Evolutionary conservation across 495 filamentous ascomycete genomes (phyloP).

Genomic region (Penicillium mononematosum): DNA sequence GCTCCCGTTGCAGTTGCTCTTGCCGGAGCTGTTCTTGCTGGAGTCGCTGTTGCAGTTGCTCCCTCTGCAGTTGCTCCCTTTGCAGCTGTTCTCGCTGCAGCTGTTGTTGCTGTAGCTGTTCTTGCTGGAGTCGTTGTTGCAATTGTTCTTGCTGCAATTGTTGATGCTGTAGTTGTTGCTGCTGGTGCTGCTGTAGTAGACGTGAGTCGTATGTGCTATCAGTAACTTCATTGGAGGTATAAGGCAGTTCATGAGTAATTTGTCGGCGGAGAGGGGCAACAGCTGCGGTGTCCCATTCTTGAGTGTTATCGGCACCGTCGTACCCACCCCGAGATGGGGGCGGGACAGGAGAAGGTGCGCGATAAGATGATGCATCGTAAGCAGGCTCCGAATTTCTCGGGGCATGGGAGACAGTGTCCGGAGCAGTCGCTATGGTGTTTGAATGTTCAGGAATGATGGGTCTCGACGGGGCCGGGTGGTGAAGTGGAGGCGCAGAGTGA

Average conservation of each 20-base stretch:
- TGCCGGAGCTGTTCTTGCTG: not conserved
- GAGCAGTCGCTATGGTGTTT: slow-evolving; percentile 22
- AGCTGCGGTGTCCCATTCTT: slow-evolving; percentile 29
- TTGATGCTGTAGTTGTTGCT: slow-evolving; percentile 5
- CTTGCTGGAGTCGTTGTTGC: too few species aligned
- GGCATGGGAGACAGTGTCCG: slow-evolving; percentile 21
- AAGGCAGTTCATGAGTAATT: slow-evolving; percentile 26
- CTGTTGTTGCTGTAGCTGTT: slow-evolving; percentile 17
- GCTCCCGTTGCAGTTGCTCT: not conserved
- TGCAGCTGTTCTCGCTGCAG: not conserved
- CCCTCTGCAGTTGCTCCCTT: not conserved
- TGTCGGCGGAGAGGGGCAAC: slow-evolving; percentile 24
- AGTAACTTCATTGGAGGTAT: slow-evolving; percentile 21
- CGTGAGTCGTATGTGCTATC: slow-evolving; percentile 27
- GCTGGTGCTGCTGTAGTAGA: slow-evolving; percentile 13
- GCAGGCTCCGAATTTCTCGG: slow-evolving; percentile 27
- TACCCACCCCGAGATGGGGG: slow-evolving; percentile 26
- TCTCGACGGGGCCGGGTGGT: slow-evolving; percentile 26
- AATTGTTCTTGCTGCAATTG: not conserved
- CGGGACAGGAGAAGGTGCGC: slow-evolving; percentile 16
- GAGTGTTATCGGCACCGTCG: slow-evolving; percentile 31
- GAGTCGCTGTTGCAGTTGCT: slow-evolving; percentile 11
- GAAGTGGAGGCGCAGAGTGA: slow-evolving; percentile 27
- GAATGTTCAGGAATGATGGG: slow-evolving; percentile 27
- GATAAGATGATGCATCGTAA: slow-evolving; percentile 28